These are phyloP conservation scores for Trichophyton equinum DNA, from an alignment of 2,329 filamentous ascomycete species.

Conservation along the genomic window DNA sequence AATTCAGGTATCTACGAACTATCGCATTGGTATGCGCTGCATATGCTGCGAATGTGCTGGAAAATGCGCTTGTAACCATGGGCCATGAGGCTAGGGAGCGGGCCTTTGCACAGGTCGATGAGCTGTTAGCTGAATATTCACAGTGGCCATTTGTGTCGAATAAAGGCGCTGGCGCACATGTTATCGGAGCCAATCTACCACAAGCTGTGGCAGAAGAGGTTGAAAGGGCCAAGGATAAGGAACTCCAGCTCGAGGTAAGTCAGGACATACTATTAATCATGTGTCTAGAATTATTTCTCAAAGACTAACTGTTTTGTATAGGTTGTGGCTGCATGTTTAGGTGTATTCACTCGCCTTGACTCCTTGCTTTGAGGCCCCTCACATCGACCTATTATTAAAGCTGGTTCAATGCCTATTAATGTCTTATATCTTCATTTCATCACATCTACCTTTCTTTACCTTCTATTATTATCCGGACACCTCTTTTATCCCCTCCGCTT, in stretches of 20 bases:
- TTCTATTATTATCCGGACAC: conserved; percentile 5
- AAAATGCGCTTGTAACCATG: conserved; percentile 89
- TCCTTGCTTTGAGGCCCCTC: conserved; percentile 58
- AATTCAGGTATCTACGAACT: conserved; percentile 85
- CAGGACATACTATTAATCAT: neutral
- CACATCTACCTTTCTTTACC: conserved; percentile 5
- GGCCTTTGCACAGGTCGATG: conserved; percentile 93
- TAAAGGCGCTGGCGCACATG: conserved; percentile 57
- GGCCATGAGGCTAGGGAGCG: conserved; percentile 89
- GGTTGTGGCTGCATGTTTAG: conserved; percentile 87
- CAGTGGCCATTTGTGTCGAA: conserved; percentile 93
- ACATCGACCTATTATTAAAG: neutral
- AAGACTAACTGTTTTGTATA: conserved; percentile 24
- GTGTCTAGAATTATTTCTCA: neutral
- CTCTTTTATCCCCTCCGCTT: conserved; percentile 11
- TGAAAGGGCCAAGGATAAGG: conserved; percentile 76
- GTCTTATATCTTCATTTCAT: conserved; percentile 4
- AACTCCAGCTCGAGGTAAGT: conserved; percentile 84
- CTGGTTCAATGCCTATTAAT: conserved; percentile 1
- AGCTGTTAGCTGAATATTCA: conserved; percentile 87
- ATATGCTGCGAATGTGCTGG: conserved; percentile 93
- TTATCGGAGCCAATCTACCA: conserved; percentile 84
- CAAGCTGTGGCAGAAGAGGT: conserved; percentile 81
- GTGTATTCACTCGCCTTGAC: conserved; percentile 94
- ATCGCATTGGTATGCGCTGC: conserved; percentile 95